Evolutionary conservation across 129 eudicot species (phyloP), one percentile per base, ranked within the genome.

Genomic region (Heracleum sosnowskyi): DNA sequence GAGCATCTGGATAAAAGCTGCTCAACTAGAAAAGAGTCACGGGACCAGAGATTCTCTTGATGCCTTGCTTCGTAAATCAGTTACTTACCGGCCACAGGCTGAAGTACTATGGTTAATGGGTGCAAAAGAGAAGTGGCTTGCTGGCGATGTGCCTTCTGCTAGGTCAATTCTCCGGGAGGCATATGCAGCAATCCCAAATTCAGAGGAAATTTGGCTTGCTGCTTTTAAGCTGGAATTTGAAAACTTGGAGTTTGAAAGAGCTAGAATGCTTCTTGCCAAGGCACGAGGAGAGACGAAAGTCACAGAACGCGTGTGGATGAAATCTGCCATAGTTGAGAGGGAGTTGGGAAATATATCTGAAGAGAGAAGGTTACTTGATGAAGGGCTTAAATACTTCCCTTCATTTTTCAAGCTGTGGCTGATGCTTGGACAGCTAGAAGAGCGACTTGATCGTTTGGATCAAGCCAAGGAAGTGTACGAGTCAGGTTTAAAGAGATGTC

Each of bases 111-210:
- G 98, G 98, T 76, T 91, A 22, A 94, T 94, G 97, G 98, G 97
- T 75, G 97, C 98, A 63, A 95, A 95, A 81, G 98, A 95, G 78
- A 95, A 95, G 83, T 95, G 98, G 98, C 97, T 95, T 55, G 97
- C 98, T 80, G 94, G 96, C 1, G 98, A 95, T 76, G 98, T 95
- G 63, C 97, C 94, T 35, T 80, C 98, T 2, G 98, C 97, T 70
- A 79, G 98, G 22, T 88, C 90, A 1, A 95, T 95, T 75, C 91
- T 91, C 60, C 94, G 89, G 69, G 97, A 95, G 76, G 98, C 98
- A 4, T 91, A 90, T 83, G 94, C 92, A 45, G 96, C 97, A 0
- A 95, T 95, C 26, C 97, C 97, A 0, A 85, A 90, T 66, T 91
- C 97, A 15, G 98, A 95, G 82, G 97, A 95, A 82, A 95, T 95